Conservation (phyloP, 2,329 filamentous ascomycete genomes). For the Neurospora sp. region DNA sequence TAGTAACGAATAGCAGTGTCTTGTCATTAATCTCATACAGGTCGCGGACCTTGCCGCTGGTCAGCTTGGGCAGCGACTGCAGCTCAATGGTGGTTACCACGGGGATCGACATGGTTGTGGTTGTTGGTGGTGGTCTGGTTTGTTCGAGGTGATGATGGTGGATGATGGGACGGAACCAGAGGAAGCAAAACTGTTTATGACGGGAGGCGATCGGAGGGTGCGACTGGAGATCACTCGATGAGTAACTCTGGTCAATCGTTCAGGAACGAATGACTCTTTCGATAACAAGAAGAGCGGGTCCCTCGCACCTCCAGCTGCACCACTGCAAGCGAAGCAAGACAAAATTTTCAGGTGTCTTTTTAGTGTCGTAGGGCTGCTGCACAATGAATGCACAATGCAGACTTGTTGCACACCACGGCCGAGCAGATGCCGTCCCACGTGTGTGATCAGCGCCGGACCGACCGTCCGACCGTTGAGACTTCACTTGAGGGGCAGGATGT, state of each 20-base stretch:
- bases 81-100: constrained; percentile 21
- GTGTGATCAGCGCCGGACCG: not conserved
- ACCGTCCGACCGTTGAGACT: not conserved
- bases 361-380: not conserved
- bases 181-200: not conserved
- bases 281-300: not conserved
- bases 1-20: constrained; percentile 22
- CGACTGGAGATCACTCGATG: not conserved
- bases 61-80: constrained; percentile 23
- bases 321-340: not conserved
- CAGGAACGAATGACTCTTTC: not conserved
- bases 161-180: not conserved
- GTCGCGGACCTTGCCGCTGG: constrained; percentile 23
- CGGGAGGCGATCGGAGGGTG: not conserved
- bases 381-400: not conserved
- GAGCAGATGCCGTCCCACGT: not conserved
- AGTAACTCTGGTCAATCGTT: not conserved
- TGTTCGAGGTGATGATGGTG: not conserved
- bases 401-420: not conserved
- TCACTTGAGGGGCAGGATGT: not conserved
- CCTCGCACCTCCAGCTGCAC: not conserved
- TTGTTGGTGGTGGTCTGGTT: not conserved
- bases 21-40: constrained; percentile 20
- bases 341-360: not conserved
- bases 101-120: constrained; percentile 13